phyloP scores from a whole-genome alignment of 768 basidiomycete species.

The Dictyophora rubrovolvata region DNA sequence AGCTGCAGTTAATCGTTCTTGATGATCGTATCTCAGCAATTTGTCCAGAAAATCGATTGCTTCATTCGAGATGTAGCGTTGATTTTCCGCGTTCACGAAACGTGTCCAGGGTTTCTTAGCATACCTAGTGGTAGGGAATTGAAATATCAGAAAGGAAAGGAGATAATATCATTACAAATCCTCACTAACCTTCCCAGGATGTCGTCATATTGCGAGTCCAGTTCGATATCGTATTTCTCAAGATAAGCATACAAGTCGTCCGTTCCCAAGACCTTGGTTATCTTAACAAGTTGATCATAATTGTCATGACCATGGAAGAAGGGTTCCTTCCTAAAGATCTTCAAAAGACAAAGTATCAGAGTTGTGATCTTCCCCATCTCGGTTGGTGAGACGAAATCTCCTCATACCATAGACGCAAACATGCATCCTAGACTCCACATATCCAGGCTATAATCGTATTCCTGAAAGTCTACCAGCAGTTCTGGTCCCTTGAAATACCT shows the following conservation, averaged over 20 bases:
- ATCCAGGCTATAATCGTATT: conserved; percentile 95
- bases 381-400: not conserved
- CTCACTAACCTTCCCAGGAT: conserved; percentile 65
- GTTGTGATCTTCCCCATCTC: not conserved
- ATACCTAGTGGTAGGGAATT: conserved; percentile 40
- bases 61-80: conserved; percentile 92
- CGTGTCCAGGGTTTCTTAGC: conserved; percentile 91
- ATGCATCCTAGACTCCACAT: conserved; percentile 99
- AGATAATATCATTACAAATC: conserved; percentile 3
- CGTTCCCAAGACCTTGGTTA: conserved; percentile 93
- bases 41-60: conserved; percentile 95
- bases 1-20: conserved; percentile 88
- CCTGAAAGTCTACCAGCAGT: conserved; percentile 93
- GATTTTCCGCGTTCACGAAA: conserved; percentile 93
- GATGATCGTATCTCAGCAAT: conserved; percentile 92
- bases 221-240: conserved; percentile 90
- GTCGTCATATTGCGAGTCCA: conserved; percentile 94
- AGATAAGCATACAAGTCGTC: conserved; percentile 90
- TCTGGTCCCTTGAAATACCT: conserved; percentile 99
- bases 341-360: not conserved
- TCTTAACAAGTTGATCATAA: conserved; percentile 97
- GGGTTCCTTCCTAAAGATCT: conserved; percentile 99
- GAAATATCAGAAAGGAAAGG: conserved; percentile 7
- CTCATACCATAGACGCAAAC: conserved; percentile 92
- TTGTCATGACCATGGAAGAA: conserved; percentile 99